These are phyloP conservation scores for Gamsiella multidivaricata DNA, from an alignment of 192 early-diverging fungal genomes.

Conservation along the genomic window DNA sequence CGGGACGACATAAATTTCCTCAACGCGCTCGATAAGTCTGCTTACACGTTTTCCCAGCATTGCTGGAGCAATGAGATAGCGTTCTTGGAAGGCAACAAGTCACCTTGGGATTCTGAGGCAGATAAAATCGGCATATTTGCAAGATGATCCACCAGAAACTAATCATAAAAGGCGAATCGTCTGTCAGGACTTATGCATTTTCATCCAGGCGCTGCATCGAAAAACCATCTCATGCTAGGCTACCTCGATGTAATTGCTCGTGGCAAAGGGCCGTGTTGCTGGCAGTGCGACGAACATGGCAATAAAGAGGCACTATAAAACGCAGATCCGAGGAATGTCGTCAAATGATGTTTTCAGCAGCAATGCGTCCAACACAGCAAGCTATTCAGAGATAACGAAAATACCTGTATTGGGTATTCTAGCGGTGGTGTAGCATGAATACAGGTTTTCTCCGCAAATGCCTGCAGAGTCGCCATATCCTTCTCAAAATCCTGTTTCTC, in stretches of 20 bases:
- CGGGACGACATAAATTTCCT: no score
- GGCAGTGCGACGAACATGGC: conserved; percentile 34
- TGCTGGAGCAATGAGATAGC: conserved; percentile 20
- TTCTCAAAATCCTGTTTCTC: conserved; percentile 13
- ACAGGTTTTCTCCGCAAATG: conserved; percentile 33
- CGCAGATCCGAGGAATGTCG: background rate
- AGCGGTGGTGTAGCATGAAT: background rate
- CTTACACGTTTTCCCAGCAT: conserved; percentile 39
- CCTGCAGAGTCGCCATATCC: conserved; percentile 20
- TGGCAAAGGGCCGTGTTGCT: conserved; percentile 17
- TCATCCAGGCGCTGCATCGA: background rate
- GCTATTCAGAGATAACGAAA: no score
- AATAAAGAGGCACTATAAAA: conserved; percentile 24
- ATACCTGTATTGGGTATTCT: conserved; percentile 35
- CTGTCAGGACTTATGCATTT: background rate
- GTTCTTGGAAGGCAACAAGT: conserved; percentile 9
- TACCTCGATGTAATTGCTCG: conserved; percentile 40
- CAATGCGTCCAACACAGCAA: no score
- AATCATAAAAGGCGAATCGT: background rate
- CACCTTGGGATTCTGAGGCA: background rate
- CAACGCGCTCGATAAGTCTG: background rate
- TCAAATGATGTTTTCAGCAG: no score
- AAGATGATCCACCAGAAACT: conserved; percentile 46
- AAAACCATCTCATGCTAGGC: background rate
- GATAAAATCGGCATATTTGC: conserved; percentile 17